Conservation (phyloP, 148 eudicot genomes). For the Suaeda aralocaspica region DNA sequence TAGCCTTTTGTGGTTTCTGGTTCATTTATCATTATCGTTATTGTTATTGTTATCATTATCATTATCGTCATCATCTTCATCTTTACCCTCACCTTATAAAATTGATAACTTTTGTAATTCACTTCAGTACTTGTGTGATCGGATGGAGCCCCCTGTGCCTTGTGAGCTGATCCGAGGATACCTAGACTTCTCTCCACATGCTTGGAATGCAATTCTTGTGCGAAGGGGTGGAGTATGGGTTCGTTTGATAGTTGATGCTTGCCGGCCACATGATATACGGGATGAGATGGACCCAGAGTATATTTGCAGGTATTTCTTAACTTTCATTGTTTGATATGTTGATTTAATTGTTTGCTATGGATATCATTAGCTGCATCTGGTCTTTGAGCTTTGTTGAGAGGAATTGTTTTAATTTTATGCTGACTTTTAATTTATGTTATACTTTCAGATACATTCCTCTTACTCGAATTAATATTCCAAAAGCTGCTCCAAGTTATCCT, state of each 20-base stretch:
- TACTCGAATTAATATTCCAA: slow-evolving; percentile 45
- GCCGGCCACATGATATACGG: slow-evolving; percentile 83
- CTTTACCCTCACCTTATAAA: background rate
- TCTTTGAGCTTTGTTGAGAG: background rate
- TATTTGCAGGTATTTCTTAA: slow-evolving; percentile 53
- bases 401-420: background rate
- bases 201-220: slow-evolving; percentile 79
- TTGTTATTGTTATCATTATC: background rate
- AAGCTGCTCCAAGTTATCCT: slow-evolving; percentile 26
- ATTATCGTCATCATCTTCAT: background rate
- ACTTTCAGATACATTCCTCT: slow-evolving; percentile 77
- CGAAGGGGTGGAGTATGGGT: slow-evolving; percentile 64
- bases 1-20: slow-evolving; percentile 20
- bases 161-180: slow-evolving; percentile 97
- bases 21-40: background rate
- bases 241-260: slow-evolving; percentile 95
- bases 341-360: slow-evolving; percentile 8
- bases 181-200: slow-evolving; percentile 87
- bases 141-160: slow-evolving; percentile 89
- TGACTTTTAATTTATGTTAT: slow-evolving; percentile 22
- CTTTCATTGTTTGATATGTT: background rate
- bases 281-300: slow-evolving; percentile 88
- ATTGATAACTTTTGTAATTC: slow-evolving; percentile 25
- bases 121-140: slow-evolving; percentile 81
- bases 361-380: background rate